A percentile compares a stretch with the other conserved stretches of the same genome.
These are phyloP conservation scores for Graphiopsis chlorocephala DNA, from an alignment of 2,329 filamentous ascomycete species.

Conservation along the genomic window DNA sequence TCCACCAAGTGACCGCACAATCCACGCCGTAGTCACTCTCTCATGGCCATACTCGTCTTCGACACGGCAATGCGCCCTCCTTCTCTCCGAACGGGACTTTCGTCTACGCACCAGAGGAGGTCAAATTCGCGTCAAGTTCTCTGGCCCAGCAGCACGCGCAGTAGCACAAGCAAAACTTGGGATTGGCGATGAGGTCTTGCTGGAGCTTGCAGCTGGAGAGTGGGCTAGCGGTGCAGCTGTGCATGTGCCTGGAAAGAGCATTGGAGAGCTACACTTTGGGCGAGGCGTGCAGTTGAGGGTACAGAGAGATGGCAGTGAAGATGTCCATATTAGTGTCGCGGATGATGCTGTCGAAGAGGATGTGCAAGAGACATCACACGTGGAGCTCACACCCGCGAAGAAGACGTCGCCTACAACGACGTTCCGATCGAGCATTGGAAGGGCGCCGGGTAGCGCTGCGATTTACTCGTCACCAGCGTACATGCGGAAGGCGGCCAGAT, in stretches of 20 bases:
- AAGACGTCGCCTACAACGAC: background rate
- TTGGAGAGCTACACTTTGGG: conserved; percentile 56
- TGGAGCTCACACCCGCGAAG: conserved; percentile 19
- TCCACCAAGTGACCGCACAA: conserved; percentile 27
- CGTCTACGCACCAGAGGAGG: conserved; percentile 73
- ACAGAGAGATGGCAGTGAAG: conserved; percentile 21
- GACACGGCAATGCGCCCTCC: conserved; percentile 68
- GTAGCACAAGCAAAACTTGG: conserved; percentile 66
- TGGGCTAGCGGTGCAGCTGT: conserved; percentile 58
- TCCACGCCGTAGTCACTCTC: conserved; percentile 75
- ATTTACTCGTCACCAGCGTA: conserved; percentile 79
- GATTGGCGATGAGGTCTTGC: conserved; percentile 71
- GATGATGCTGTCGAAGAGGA: conserved; percentile 11
- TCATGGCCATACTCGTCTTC: conserved; percentile 89
- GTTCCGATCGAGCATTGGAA: conserved; percentile 22
- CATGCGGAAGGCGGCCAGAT: conserved; percentile 53
- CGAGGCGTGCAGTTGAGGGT: conserved; percentile 36
- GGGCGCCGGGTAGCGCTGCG: conserved; percentile 34
- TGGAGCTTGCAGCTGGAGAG: conserved; percentile 66
- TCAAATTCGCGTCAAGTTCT: conserved; percentile 76
- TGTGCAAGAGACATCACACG: background rate
- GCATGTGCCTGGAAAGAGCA: conserved; percentile 55
- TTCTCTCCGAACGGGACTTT: conserved; percentile 82
- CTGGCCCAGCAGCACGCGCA: conserved; percentile 65
- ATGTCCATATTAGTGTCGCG: conserved; percentile 15